These are phyloP conservation scores for Ormosia emarginata DNA, from an alignment of 306 rosid species.

Conservation along the genomic window DNA sequence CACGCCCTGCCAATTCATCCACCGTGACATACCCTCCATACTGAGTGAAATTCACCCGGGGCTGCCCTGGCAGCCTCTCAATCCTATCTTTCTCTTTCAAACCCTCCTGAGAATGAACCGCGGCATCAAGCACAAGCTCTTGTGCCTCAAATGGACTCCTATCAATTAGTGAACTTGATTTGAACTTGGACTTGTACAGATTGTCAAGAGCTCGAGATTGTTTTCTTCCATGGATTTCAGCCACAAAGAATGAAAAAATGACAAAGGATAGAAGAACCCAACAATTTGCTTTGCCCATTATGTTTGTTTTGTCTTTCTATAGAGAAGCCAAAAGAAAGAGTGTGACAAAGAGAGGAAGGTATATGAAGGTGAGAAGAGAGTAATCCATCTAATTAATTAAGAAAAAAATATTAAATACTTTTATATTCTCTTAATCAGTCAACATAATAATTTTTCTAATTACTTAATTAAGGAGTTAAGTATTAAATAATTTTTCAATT, in stretches of 20 bases:
- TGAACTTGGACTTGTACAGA: conserved; percentile 33
- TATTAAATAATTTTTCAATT: too few species aligned
- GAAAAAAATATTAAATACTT: too few species aligned
- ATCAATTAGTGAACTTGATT: conserved; percentile 23
- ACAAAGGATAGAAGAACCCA: conserved; percentile 17
- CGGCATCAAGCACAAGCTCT: neutral
- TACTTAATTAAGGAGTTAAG: too few species aligned
- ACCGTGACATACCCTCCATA: conserved; percentile 86
- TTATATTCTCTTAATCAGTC: too few species aligned
- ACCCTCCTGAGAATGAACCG: conserved; percentile 42
- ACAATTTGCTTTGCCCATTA: conserved; percentile 17
- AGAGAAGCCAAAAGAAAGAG: neutral
- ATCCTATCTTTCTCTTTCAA: conserved; percentile 67
- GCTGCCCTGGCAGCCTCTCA: conserved; percentile 71
- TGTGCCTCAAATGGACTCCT: conserved; percentile 40
- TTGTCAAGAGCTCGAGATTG: conserved; percentile 36
- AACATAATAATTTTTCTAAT: too few species aligned
- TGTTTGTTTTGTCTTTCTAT: neutral
- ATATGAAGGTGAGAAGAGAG: neutral
- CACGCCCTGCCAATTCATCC: conserved; percentile 59
- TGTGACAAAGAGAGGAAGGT: neutral
- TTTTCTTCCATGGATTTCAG: conserved; percentile 44
- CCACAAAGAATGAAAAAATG: conserved; percentile 19
- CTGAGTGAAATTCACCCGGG: conserved; percentile 58
- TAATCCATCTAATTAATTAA: too few species aligned